phyloP scores from a whole-genome alignment of 768 basidiomycete species.

The Auriscalpium vulgare region DNA sequence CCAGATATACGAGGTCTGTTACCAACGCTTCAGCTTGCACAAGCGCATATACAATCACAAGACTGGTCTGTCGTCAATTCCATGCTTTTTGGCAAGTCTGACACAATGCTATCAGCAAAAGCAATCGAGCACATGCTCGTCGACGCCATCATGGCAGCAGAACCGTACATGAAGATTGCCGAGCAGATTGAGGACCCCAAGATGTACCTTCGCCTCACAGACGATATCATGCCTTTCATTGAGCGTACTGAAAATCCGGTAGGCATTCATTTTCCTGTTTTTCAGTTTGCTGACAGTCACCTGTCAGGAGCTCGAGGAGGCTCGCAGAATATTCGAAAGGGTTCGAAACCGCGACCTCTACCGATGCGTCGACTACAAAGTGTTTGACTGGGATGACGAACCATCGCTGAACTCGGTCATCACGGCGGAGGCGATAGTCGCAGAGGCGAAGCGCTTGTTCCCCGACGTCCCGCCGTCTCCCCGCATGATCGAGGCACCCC shows the following conservation, averaged over 20 bases:
- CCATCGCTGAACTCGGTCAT: conserved; percentile 20
- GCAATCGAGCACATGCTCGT: conserved; percentile 83
- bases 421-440: conserved; percentile 30
- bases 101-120: conserved; percentile 38
- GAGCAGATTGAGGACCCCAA: conserved; percentile 46
- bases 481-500: background rate
- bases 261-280: conserved; percentile 11
- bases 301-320: conserved; percentile 45
- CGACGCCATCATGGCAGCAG: conserved; percentile 65
- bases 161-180: conserved; percentile 55
- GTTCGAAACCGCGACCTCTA: conserved; percentile 62
- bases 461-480: background rate
- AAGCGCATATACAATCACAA: conserved; percentile 82
- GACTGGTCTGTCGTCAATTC: conserved; percentile 36
- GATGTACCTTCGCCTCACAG: conserved; percentile 58
- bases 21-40: conserved; percentile 71
- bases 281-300: background rate
- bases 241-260: conserved; percentile 47
- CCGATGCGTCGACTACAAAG: conserved; percentile 58
- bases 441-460: conserved; percentile 18
- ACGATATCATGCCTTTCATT: conserved; percentile 55
- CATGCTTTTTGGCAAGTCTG: background rate
- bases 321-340: conserved; percentile 56
- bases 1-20: conserved; percentile 65
- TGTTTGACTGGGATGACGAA: conserved; percentile 29